phyloP scores from a whole-genome alignment of 768 basidiomycete genomes.

The Hysterangium stoloniferum region DNA sequence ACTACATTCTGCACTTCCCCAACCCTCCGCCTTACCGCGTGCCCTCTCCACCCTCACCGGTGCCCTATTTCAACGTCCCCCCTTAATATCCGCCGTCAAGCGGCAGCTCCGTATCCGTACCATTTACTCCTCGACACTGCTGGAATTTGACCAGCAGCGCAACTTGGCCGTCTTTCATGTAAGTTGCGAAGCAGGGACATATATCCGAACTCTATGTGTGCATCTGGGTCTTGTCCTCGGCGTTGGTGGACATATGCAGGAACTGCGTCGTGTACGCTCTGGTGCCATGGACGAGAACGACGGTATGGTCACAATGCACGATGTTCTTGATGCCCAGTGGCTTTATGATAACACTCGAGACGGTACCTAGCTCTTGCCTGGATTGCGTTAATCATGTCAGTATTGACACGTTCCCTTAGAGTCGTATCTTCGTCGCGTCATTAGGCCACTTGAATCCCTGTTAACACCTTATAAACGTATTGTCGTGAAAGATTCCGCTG shows the following conservation, averaged over 20 bases:
- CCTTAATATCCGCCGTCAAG: conserved; percentile 97
- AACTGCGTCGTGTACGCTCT: conserved; percentile 86
- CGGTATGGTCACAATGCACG: conserved; percentile 99
- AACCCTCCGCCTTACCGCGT: conserved; percentile 80
- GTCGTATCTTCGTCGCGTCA: conserved; percentile 90
- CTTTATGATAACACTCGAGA: conserved; percentile 95
- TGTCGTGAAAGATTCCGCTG: conserved; percentile 97
- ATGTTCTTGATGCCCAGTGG: conserved; percentile 99
- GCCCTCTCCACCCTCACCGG: conserved; percentile 96
- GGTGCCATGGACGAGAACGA: conserved; percentile 98
- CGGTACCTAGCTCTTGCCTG: conserved; percentile 41
- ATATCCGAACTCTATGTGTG: conserved; percentile 93
- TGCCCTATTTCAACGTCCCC: conserved; percentile 97
- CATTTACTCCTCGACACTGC: conserved; percentile 89
- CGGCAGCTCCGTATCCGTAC: conserved; percentile 96
- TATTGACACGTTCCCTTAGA: conserved; percentile 43
- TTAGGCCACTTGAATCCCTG: conserved; percentile 89
- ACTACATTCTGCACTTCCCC: conserved; percentile 74
- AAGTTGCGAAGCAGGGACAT: conserved; percentile 88
- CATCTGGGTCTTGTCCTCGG: conserved; percentile 91
- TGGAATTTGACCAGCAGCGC: conserved; percentile 96
- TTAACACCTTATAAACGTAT: conserved; percentile 96
- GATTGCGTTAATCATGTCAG: not conserved
- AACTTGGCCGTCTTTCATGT: conserved; percentile 98
- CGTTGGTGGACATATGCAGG: conserved; percentile 99